A percentile compares a stretch with the other conserved stretches of the same genome.
Conservation (phyloP, 352 stramenopile genomes). For the Phytophthora cactorum region DNA sequence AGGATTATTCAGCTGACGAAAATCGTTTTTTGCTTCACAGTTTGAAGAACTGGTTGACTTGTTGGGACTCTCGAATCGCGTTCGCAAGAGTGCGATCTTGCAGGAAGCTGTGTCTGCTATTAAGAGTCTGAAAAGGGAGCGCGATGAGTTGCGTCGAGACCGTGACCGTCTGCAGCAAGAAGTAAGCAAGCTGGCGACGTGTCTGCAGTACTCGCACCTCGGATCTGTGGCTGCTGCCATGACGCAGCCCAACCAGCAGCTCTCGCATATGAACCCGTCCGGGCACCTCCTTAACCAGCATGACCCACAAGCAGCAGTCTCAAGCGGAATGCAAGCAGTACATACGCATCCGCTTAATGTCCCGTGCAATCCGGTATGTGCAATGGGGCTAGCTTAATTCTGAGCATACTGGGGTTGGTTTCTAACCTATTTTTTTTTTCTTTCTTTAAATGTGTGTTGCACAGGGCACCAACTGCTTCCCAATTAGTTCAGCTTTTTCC, state of each 20-base stretch:
- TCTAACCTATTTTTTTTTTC: constrained; percentile 8
- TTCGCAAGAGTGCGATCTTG: constrained; percentile 76
- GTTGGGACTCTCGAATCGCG: constrained; percentile 74
- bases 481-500: constrained; percentile 49
- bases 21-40: constrained; percentile 28
- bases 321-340: constrained; percentile 34
- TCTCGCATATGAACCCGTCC: constrained; percentile 31
- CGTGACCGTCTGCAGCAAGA: constrained; percentile 70
- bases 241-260: constrained; percentile 38
- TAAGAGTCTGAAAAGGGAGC: constrained; percentile 65
- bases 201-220: constrained; percentile 69
- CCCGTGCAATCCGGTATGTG: constrained; percentile 43
- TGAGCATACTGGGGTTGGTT: constrained; percentile 6
- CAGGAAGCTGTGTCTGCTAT: constrained; percentile 74
- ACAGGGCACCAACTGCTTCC: constrained; percentile 52
- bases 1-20: constrained; percentile 7
- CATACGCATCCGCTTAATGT: constrained; percentile 47
- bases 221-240: constrained; percentile 56
- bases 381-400: constrained; percentile 15
- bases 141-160: constrained; percentile 65
- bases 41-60: constrained; percentile 79
- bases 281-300: constrained; percentile 21
- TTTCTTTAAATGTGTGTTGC: background rate
- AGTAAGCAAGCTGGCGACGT: constrained; percentile 70
- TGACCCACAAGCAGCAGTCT: constrained; percentile 23